Base-by-base conservation (phyloP, 2,329 filamentous ascomycete genomes). In the Coniella lustricola region DNA sequence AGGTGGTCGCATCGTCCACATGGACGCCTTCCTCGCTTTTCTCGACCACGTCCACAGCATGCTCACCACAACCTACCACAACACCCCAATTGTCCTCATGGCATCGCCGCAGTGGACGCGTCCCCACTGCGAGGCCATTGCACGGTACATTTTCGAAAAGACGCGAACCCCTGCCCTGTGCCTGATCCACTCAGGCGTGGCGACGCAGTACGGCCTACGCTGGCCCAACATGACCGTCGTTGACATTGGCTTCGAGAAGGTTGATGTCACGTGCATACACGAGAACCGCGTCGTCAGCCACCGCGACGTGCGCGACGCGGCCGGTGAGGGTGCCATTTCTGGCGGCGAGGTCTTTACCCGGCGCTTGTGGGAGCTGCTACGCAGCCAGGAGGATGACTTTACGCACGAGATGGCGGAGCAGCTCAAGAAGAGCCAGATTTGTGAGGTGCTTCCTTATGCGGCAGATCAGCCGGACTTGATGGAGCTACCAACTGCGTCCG, bases 81-180 rank as follows among this genome's bases (percentile, higher is more conserved):
- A 96, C 69, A 96, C 91, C 0, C 90, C 93, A 2, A 88, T 98
- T 55, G 77, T 97, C 64, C 80, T 98, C 54, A 85, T 97, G 67
- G 80, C 86, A 7, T 87, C 95, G 57, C 90, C 93, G 3, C 84
- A 84, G 57, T 98, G 93, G 91, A 90, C 89, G 3, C 81, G 86
- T 8, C 84, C 85, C 54, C 90, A 96, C 65, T 85, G 85, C 63
- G 91, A 97, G 67, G 79, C 79, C 34, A 84, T 98, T 56, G 87
- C 90, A 13, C 88, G 93, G 54, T 98, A 95, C 72, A 81, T 97
- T 55, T 98, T 98, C 61, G 93, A 98, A 68, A 94, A 93, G 68
- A 95, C 95, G 63, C 93, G 91, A 70, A 93, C 89, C 0, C 93
- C 93, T 0, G 90, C 88, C 0, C 85, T 98, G 44, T 90, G 86